phyloP scores from a whole-genome alignment of 1,139 yeast genomes.

The Geotrichum carabidarum region DNA sequence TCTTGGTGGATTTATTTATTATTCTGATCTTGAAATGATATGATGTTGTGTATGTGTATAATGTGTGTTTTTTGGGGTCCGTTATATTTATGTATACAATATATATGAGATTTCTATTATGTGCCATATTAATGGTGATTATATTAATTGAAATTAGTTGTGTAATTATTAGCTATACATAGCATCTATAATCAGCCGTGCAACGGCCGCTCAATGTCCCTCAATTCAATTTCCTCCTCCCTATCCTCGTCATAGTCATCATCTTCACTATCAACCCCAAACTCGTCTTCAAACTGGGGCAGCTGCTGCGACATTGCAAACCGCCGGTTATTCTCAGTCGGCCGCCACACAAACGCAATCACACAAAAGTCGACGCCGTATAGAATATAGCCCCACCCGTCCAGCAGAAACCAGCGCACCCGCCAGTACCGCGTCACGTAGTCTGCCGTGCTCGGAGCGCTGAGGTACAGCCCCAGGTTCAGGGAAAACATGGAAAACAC shows the following conservation, averaged over 20 bases:
- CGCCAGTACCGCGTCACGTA: constrained; percentile 88
- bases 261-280: constrained; percentile 46
- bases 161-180: not conserved
- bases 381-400: constrained; percentile 91
- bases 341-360: constrained; percentile 91
- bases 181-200: not conserved
- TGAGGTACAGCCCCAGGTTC: constrained; percentile 63
- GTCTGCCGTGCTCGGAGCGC: constrained; percentile 61
- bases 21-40: no score
- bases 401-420: constrained; percentile 76
- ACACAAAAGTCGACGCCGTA: constrained; percentile 79
- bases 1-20: no score
- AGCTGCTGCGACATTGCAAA: constrained; percentile 91
- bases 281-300: constrained; percentile 68
- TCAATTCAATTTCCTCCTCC: constrained; percentile 5
- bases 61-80: no score
- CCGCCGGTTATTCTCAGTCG: constrained; percentile 90
- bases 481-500: constrained; percentile 61
- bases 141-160: not conserved
- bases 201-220: not conserved
- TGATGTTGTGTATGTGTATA: no score
- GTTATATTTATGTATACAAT: no score
- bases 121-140: not conserved
- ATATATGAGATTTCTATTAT: no score
- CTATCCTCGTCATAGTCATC: constrained; percentile 31